Conservation (phyloP, 164 flowering plant species). For the Houttuynia cordata region DNA sequence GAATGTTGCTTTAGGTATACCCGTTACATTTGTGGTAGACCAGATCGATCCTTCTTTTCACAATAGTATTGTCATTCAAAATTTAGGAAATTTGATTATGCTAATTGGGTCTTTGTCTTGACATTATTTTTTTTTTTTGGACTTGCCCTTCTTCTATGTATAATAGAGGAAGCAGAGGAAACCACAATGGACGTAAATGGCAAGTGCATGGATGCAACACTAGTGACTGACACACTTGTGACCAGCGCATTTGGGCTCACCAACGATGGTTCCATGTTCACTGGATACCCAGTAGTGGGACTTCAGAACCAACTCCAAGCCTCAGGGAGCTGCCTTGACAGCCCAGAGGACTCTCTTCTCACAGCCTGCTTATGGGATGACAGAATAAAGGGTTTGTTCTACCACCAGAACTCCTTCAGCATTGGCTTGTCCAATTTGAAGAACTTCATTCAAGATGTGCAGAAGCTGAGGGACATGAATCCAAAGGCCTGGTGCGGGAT, state of each 20-base stretch:
- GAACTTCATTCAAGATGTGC: slow-evolving; percentile 49
- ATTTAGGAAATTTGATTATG: no score
- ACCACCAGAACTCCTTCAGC: slow-evolving; percentile 51
- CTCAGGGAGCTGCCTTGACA: slow-evolving; percentile 55
- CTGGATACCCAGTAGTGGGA: slow-evolving; percentile 56
- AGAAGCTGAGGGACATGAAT: slow-evolving; percentile 28
- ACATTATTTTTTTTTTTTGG: neutral
- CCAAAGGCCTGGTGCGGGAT: slow-evolving; percentile 54
- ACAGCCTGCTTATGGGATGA: slow-evolving; percentile 70
- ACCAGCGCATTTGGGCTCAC: slow-evolving; percentile 17
- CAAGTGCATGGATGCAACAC: slow-evolving; percentile 30
- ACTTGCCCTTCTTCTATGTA: neutral
- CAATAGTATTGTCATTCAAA: no score
- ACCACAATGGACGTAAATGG: slow-evolving; percentile 22
- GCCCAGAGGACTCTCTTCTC: slow-evolving; percentile 13
- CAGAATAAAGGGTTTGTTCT: slow-evolving; percentile 42
- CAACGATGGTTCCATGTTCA: slow-evolving; percentile 42
- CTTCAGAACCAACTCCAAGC: slow-evolving; percentile 54
- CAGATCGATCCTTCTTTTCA: no score
- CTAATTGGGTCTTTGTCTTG: neutral
- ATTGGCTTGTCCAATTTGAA: slow-evolving; percentile 34
- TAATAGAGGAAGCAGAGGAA: slow-evolving; percentile 48
- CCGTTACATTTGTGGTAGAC: no score
- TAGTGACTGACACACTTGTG: slow-evolving; percentile 6
- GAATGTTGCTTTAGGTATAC: no score